Base-by-base conservation (phyloP, 1,284 basidiomycete genomes). In the Leccinum solheimii region DNA sequence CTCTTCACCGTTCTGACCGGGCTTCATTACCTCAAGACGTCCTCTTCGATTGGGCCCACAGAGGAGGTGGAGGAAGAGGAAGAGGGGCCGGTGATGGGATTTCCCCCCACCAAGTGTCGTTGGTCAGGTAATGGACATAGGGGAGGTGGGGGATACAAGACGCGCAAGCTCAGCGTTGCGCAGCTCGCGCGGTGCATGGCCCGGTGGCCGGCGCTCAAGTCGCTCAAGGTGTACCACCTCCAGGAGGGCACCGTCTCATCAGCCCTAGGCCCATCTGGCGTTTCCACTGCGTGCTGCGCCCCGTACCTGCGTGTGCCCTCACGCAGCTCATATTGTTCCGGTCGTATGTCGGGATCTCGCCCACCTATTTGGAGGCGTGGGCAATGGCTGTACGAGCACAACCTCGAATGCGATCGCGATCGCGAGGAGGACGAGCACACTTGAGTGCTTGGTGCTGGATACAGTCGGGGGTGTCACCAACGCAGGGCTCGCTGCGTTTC, bases 401-500 rank as follows among this genome's bases (percentile, higher is more conserved):
- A 43, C 40, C n/a, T 43, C 40, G n/a, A 43, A 19, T 0, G 9
- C n/a, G n/a, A 43, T n/a, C n/a, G n/a, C 40, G 40, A 43, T 43
- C n/a, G 9, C n/a, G 9, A 43, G 11, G 36, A 38, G 38, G 38
- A 43, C 40, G 9, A 43, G 40, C 4, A 59, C 69, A 21, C 67
- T 72, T 51, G 67, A 72, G 34, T 53, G 43, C 2, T 69, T 72
- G 8, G 58, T 56, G 36, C 40, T 69, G 5, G 67, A 69, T 6
- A 27, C 49, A n/a, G 45, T 71, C 58, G 56, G 57, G 4, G 70
- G 70, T 5, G 6, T 72, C 38, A 71, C 68, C 55, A 70, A 71
- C 51, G 14, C 53, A 1, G 68, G 70, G 3, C 62, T 72, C 13
- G 45, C 2, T 23, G 52, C 57, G 10, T 72, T 70, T 19, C n/a